Evolutionary conservation across 1,284 basidiomycete species (phyloP).

Genomic region (Leucocoprinus gongylophorus): DNA sequence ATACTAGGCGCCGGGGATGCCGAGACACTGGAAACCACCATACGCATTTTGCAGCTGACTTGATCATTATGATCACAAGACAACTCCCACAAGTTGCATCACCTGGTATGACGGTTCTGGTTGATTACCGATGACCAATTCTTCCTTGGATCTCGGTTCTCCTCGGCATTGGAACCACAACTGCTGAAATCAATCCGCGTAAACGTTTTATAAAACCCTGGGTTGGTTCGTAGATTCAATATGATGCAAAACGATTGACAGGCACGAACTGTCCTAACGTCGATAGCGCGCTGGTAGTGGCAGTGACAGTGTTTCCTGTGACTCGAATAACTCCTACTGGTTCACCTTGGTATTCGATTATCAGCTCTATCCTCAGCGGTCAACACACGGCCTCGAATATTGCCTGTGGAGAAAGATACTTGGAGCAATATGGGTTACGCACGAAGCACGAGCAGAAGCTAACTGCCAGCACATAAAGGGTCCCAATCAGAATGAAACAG

Average conservation of each 20-base stretch:
- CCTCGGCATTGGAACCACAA: background rate
- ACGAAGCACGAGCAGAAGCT: too few relatives aligned
- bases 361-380: background rate
- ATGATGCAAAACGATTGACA: background rate
- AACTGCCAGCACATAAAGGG: too few relatives aligned
- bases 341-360: background rate
- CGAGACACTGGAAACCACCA: background rate
- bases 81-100: too few relatives aligned
- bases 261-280: background rate
- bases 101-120: background rate
- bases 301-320: too few relatives aligned
- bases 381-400: too few relatives aligned
- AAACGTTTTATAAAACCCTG: background rate
- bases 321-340: background rate
- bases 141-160: background rate
- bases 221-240: background rate
- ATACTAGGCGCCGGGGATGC: too few relatives aligned
- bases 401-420: too few relatives aligned
- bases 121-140: background rate
- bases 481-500: too few relatives aligned
- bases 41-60: background rate
- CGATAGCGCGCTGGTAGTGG: background rate
- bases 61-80: background rate
- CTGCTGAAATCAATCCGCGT: too few relatives aligned
- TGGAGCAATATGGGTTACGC: too few relatives aligned